A percentile compares a stretch with the other conserved stretches of the same genome.
Conservation (phyloP, 192 early-diverging fungal genomes). For the Gonapodya sp. region DNA sequence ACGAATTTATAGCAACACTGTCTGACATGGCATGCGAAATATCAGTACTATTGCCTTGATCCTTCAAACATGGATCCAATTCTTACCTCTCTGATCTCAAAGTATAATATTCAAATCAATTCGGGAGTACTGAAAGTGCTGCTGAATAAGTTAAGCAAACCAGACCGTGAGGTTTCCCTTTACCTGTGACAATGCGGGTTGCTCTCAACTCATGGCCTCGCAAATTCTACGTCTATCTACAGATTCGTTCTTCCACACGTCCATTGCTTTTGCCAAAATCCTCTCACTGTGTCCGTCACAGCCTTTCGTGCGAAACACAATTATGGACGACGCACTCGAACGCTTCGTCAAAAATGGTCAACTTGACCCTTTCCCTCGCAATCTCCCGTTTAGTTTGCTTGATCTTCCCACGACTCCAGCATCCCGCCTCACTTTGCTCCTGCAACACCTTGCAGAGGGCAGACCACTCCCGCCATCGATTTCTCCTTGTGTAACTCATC, state of each 20-base stretch:
- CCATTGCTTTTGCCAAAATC: neutral
- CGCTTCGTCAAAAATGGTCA: neutral
- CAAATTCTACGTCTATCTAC: neutral
- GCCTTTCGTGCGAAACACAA: neutral
- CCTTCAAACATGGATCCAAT: neutral
- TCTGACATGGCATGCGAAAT: too few species aligned
- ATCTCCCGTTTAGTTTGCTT: neutral
- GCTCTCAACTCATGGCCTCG: neutral
- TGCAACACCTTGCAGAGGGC: neutral
- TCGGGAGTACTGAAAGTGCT: neutral
- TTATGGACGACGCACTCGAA: neutral
- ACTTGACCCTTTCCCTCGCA: neutral
- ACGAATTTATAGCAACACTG: too few species aligned
- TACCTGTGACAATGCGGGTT: neutral
- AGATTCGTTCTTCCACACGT: neutral
- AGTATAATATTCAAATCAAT: neutral
- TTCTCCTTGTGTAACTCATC: neutral
- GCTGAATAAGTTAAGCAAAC: neutral
- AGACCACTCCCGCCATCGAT: neutral
- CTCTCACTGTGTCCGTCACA: neutral
- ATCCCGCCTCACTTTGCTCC: neutral
- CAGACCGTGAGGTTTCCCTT: neutral
- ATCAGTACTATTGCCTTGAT: conserved; percentile 1
- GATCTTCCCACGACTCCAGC: neutral
- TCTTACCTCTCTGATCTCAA: neutral